Evolutionary conservation across 2,329 filamentous ascomycete genomes (phyloP), one percentile per base, ranked within the genome.

Genomic region (Cladophialophora chaetospira): DNA sequence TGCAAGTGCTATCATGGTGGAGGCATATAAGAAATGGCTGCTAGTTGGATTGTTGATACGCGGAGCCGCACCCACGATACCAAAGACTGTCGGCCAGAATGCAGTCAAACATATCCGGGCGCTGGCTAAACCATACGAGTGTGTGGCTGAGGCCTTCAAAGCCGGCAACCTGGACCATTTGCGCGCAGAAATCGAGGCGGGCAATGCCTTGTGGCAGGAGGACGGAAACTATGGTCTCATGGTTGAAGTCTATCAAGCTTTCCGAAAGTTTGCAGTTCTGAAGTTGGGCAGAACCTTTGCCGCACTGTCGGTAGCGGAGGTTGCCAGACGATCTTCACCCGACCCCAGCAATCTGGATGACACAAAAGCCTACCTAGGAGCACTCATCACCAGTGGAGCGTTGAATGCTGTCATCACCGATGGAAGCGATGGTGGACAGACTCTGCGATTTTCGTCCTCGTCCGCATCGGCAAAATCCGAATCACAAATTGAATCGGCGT

Each of bases 11-110:
- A 80, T 95, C 48, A 94, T 94, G 88, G 79, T 88, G 3, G 91
- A 96, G 63, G 89, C 90, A 4, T 93, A 96, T 77, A 95, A 93
- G 75, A 95, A 93, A 72, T 97, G 91, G 88, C 70, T 95, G 6
- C 75, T 99, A 13, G 81, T 91, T 8, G 84, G 85, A 51, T 79
- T 97, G 53, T 76, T 99, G 15, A 78, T 83, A 5, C 76, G 85
- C 51, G 92, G 91, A 63, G 82, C 78, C 66, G 76, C 77, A 3
- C 74, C 76, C 1, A 64, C 72, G 0, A 69, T 84, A 8, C 88
- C 89, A 0, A 76, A 79, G 35, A 81, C 82, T 44, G 81, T 82
- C 5, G 78, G 80, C 47, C 58, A 71, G 1, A 71, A 74, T 17
- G 80, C 84, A 1, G 75, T 81, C 59, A 86, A 83, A 66, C 70